Base-by-base conservation (phyloP, 768 basidiomycete species). In the Russula lepida region DNA sequence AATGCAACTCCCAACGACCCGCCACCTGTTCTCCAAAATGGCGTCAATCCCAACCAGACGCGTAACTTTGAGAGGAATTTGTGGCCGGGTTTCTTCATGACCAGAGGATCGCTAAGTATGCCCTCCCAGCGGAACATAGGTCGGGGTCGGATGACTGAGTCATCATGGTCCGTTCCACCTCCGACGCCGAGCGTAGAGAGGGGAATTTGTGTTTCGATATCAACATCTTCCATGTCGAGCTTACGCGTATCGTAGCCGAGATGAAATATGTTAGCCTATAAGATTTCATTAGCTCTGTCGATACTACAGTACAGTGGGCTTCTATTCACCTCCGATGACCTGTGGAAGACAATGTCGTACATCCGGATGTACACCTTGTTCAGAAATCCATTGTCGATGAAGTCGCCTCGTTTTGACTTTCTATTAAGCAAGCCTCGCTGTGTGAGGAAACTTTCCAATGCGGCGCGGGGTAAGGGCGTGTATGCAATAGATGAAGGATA, bases 401-500 rank as follows among this genome's bases (percentile, higher is more conserved):
- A 80, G 56, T 83, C 79, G 6, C 68, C 67, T 71, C 75, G 73
- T 43, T 70, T 73, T 2, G 76, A 69, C 30, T 73, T 75, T 50
- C 73, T 78, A 30, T 81, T 78, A 44, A 83, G 71, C 15, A 89
- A 72, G 2, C 84, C 85, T 37, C 85, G 75, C 67, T 86, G 84
- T 1, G 70, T 71, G 13, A 90, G 78, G 68, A 89, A 90, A 2
- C 71, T 70, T 69, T 89, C 86, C 47, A 92, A 70, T 2, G 77
- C 81, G 0, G 84, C 69, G 2, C 89, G 78, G 17, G 86, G 79
- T 11, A 89, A 73, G 4, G 88, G 88, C 0, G 75, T 79, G 69
- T 87, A 88, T 4, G 88, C 88, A 63, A 92, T 84, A 4, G 85
- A 88, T 0, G 81, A 78, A 11, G 80, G 78, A 67, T 84, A 91